Evolutionary conservation across 306 rosid species (phyloP).

Genomic region (Inga laurina): DNA sequence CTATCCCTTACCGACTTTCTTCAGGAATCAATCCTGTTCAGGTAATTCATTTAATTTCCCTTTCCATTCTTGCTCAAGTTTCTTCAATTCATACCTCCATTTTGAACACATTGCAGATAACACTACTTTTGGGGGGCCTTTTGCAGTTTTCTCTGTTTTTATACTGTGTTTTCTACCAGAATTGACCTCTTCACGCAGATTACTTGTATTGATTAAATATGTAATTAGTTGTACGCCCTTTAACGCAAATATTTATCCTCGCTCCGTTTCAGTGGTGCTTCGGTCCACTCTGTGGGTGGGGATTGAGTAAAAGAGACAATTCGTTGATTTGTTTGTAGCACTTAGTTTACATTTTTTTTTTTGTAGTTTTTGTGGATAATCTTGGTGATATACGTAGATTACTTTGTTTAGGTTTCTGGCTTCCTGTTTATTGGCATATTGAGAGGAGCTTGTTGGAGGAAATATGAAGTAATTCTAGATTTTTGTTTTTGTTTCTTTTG

Average conservation of each 20-base stretch:
- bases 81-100: not conserved
- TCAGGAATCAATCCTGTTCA: not conserved
- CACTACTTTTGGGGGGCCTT: not conserved
- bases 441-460: not conserved
- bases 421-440: constrained; percentile 2
- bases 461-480: not conserved
- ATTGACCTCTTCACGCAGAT: not conserved
- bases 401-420: constrained; percentile 16
- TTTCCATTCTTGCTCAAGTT: not conserved
- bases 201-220: not conserved
- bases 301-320: not conserved
- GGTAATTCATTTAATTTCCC: not conserved
- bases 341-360: not conserved
- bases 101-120: not conserved
- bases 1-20: not conserved
- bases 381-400: not conserved
- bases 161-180: not conserved
- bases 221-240: not conserved
- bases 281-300: not conserved
- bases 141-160: not conserved
- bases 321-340: not conserved
- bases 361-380: not conserved
- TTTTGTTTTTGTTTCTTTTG: not conserved
- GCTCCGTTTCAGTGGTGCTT: not conserved
- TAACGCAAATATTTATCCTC: not conserved